Evolutionary conservation across 768 basidiomycete genomes (phyloP).

Genomic region (Panellus pusillus): DNA sequence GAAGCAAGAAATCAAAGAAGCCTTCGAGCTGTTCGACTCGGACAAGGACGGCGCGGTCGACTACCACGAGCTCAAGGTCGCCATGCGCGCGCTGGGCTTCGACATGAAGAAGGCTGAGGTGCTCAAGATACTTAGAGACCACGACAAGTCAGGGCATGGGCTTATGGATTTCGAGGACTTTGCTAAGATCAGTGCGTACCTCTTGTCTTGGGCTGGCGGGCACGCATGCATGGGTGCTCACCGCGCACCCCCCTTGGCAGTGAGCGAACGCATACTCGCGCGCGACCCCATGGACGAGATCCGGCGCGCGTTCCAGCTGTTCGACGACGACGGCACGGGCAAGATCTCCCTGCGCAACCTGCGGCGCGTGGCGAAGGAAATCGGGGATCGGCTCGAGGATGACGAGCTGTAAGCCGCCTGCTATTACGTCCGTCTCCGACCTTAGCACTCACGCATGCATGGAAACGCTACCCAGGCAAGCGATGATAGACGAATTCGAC

Average conservation of each 20-base stretch:
- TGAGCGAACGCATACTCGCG: slow-evolving; percentile 91
- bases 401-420: slow-evolving; percentile 84
- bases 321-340: slow-evolving; percentile 94
- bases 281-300: slow-evolving; percentile 98
- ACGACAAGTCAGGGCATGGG: slow-evolving; percentile 79
- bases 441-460: slow-evolving; percentile 2
- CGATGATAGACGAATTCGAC: slow-evolving; percentile 99
- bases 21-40: slow-evolving; percentile 98
- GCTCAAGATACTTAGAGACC: slow-evolving; percentile 87
- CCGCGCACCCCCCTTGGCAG: slow-evolving; percentile 38
- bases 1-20: slow-evolving; percentile 96
- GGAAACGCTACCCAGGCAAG: slow-evolving; percentile 62
- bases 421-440: not conserved
- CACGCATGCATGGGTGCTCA: not conserved
- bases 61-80: slow-evolving; percentile 99
- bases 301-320: slow-evolving; percentile 91
- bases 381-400: slow-evolving; percentile 92
- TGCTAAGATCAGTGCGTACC: slow-evolving; percentile 83
- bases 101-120: slow-evolving; percentile 99
- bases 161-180: slow-evolving; percentile 95
- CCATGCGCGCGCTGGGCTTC: slow-evolving; percentile 96
- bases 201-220: slow-evolving; percentile 14
- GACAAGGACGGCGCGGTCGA: slow-evolving; percentile 97
- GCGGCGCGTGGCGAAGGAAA: slow-evolving; percentile 91
- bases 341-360: slow-evolving; percentile 92